Conservation (phyloP, 768 basidiomycete genomes). For the Serpula lacrymans region DNA sequence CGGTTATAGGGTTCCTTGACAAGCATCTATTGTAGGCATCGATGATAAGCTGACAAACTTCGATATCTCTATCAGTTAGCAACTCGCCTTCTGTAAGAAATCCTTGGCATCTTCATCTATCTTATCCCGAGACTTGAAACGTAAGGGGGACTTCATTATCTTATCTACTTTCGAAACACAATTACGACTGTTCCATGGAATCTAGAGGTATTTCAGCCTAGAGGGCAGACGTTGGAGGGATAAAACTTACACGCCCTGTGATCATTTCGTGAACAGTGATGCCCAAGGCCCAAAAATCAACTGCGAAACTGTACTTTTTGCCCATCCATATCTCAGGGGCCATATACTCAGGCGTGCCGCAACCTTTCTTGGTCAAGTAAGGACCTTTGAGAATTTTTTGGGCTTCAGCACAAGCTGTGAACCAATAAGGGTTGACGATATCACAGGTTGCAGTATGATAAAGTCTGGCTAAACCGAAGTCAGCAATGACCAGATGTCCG, state of each 20-base stretch:
- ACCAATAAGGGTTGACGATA: constrained; percentile 6
- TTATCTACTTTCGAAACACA: neutral
- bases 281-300: constrained; percentile 13
- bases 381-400: constrained; percentile 5
- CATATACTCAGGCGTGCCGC: constrained; percentile 9
- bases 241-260: constrained; percentile 2
- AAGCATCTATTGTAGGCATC: constrained; percentile 12
- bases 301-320: constrained; percentile 6
- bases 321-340: constrained; percentile 9
- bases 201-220: neutral
- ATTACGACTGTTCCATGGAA: constrained; percentile 1
- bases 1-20: constrained; percentile 3
- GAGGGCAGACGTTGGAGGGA: neutral
- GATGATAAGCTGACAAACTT: no score
- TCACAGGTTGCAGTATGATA: no score
- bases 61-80: neutral
- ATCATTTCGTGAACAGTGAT: constrained; percentile 12
- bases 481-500: constrained; percentile 54
- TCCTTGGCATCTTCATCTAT: neutral
- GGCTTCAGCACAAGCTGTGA: neutral
- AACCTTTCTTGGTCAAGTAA: constrained; percentile 1
- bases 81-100: neutral
- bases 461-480: constrained; percentile 63
- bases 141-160: neutral
- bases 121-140: neutral